A percentile compares a stretch with the other conserved stretches of the same genome.
phyloP scores from a whole-genome alignment of 2,329 filamentous ascomycete genomes.

The Neodidymelliopsis sp. region DNA sequence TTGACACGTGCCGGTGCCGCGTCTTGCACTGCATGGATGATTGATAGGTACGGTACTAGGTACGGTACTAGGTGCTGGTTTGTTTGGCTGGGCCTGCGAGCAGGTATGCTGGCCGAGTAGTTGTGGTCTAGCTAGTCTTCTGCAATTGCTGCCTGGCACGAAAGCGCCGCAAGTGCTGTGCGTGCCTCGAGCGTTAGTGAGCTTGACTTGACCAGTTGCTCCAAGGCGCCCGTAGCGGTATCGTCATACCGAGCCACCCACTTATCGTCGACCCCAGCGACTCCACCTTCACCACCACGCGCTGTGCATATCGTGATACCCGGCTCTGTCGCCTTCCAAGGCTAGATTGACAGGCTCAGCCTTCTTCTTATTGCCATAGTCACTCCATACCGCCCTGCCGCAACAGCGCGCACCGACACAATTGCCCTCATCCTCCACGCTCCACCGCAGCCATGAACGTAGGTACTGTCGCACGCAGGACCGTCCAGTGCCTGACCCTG shows the following conservation, averaged over 20 bases:
- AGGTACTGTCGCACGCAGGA: constrained; percentile 28
- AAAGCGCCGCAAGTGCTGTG: constrained; percentile 12
- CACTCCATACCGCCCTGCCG: neutral
- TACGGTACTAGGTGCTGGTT: too few relatives aligned
- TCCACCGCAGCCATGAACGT: constrained; percentile 63
- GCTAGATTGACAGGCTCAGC: neutral
- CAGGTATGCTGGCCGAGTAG: neutral
- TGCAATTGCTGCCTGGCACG: neutral
- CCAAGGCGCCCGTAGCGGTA: constrained; percentile 11
- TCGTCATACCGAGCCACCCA: constrained; percentile 16
- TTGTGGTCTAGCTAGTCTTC: neutral
- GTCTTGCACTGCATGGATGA: neutral
- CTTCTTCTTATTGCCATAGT: neutral
- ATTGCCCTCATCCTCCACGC: neutral
- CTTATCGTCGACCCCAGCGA: constrained; percentile 5
- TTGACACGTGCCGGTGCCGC: constrained; percentile 15
- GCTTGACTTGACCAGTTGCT: constrained; percentile 1
- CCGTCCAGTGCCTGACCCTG: constrained; percentile 14
- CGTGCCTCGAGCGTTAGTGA: neutral
- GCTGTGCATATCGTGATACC: neutral
- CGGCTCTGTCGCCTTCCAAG: neutral
- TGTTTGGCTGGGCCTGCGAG: constrained; percentile 3
- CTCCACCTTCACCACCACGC: constrained; percentile 13
- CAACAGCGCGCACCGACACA: neutral
- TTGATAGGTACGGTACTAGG: too few relatives aligned